Conservation (phyloP, 805 yeast genomes). For the Cyberlindnera amylophila region DNA sequence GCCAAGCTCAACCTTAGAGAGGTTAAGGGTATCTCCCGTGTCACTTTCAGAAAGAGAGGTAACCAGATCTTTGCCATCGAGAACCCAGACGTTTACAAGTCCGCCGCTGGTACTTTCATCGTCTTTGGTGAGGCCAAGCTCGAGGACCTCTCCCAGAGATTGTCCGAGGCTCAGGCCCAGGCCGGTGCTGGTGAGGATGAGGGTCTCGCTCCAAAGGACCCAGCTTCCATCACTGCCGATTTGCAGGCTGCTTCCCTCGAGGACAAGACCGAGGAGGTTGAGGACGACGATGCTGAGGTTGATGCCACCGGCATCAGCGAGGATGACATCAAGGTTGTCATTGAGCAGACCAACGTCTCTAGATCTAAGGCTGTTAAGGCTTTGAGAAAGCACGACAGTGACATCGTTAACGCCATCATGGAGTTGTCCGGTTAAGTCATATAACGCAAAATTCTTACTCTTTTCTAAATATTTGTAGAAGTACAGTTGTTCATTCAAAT, state of each 20-base stretch:
- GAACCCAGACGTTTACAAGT: conserved; percentile 91
- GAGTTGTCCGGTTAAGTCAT: conserved; percentile 45
- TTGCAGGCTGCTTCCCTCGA: conserved; percentile 62
- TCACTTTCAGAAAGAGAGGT: conserved; percentile 91
- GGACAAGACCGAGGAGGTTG: conserved; percentile 39
- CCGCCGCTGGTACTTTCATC: conserved; percentile 89
- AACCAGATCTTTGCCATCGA: conserved; percentile 89
- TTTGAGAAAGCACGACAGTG: conserved; percentile 82
- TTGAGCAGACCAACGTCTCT: conserved; percentile 88
- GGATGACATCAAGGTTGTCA: conserved; percentile 79
- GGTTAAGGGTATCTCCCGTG: conserved; percentile 90
- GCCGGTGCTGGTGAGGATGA: conserved; percentile 40
- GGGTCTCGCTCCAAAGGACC: conserved; percentile 65
- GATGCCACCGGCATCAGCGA: conserved; percentile 83
- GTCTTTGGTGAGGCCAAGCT: conserved; percentile 98
- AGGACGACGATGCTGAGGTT: conserved; percentile 65
- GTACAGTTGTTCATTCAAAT: no score
- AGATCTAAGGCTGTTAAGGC: conserved; percentile 91
- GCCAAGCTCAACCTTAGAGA: conserved; percentile 85
- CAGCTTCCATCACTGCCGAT: conserved; percentile 80
- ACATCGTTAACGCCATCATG: conserved; percentile 96
- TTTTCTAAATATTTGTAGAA: no score
- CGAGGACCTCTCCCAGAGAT: conserved; percentile 87
- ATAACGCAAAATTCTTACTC: no score
- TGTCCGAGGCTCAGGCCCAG: conserved; percentile 70